Percentiles rank a stretch among this genome's conserved stretches.
phyloP scores from a whole-genome alignment of 2,329 filamentous ascomycete genomes.

The Fusarium odoratissimum region DNA sequence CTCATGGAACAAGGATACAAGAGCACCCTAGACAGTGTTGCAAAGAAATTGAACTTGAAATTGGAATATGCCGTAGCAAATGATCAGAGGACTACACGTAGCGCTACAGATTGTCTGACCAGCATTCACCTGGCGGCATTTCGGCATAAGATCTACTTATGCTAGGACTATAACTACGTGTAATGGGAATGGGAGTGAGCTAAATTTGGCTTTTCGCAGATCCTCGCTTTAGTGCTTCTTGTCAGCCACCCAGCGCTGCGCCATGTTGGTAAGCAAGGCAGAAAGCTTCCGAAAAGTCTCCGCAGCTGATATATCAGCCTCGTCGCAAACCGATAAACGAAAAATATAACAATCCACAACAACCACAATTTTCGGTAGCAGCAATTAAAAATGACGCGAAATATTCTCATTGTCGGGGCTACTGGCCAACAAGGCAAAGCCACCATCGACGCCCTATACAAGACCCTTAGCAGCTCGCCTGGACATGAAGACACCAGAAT shows the following conservation, averaged over 20 bases:
- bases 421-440: slow-evolving; percentile 36
- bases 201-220: neutral
- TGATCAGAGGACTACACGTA: neutral
- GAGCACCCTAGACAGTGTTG: rapidly evolving
- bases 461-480: rapidly evolving
- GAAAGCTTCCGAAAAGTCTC: neutral
- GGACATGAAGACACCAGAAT: neutral
- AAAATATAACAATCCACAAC: neutral
- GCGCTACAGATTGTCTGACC: neutral
- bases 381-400: neutral
- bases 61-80: neutral
- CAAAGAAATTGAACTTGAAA: neutral
- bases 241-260: neutral
- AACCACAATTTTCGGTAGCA: rapidly evolving
- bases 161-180: no score
- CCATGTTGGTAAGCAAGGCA: neutral
- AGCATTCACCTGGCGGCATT: neutral
- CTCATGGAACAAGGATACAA: neutral
- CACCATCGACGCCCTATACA: slow-evolving; percentile 19
- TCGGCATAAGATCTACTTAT: neutral
- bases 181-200: neutral
- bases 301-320: neutral
- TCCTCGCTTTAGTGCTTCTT: neutral
- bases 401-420: slow-evolving; percentile 25
- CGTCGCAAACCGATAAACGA: neutral